Base-by-base conservation (phyloP, 108 stramenopile genomes). In the Tribonema minus region DNA sequence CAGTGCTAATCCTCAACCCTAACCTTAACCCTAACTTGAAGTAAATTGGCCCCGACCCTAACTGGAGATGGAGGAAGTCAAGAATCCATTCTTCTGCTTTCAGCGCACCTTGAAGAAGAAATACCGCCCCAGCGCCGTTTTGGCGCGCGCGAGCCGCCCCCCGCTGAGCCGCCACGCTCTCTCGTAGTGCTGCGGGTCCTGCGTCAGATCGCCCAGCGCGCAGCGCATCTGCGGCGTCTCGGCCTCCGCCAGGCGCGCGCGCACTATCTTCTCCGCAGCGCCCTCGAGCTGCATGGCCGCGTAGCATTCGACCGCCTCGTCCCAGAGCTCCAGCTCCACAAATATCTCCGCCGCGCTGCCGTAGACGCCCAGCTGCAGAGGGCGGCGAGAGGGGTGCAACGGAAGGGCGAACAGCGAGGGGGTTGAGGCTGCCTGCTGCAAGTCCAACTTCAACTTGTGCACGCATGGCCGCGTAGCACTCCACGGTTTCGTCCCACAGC, bases 271-370 rank as follows among this genome's bases (percentile, higher is more conserved):
- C 81, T 93, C 89, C 12, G 97, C 97, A 20, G 31, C 89, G 23
- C 74, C 86, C n/a, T 87, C 87, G 73, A 91, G 91, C 70, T 95
- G 93, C 65, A 96, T 88, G 36, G 90, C 84, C 38, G 85, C 82
- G 76, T 95, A 94, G 71, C 97, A 98, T 63, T 95, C 95, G 4
- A 96, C 95, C 3, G 94, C 95, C 76, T 98, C 97, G 80, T 96
- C 95, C 97, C 97, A 98, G 37, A 95, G 84, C 40, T 93, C 94
- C 41, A 98, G 89, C 65, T 96, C 93, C 46, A 92, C 91, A 72
- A 90, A 98, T 23, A 94, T 77, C 69, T 92, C 93, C 25, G 94
- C 92, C 26, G 97, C 97, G 71, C 90, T 93, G 3, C 89, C 92
- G 1, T 93, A 90, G 3, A 95, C 90, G 20, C 94, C 93, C 59